A percentile compares a stretch with the other conserved stretches of the same genome.
These are phyloP conservation scores for Diophrys sp. DNA, from an alignment of 73 alveolate species.

Conservation along the genomic window DNA sequence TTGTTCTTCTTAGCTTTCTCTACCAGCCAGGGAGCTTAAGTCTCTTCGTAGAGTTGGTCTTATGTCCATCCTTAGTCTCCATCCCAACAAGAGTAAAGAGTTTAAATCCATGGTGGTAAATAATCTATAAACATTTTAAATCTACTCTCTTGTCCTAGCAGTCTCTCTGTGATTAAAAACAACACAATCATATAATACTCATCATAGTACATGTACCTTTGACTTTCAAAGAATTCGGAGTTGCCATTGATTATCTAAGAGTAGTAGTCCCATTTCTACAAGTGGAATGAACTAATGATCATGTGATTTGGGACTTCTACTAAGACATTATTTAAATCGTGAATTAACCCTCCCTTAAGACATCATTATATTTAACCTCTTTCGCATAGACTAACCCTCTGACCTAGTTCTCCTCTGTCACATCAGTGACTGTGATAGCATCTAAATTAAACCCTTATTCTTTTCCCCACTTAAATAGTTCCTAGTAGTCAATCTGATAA, in stretches of 20 bases:
- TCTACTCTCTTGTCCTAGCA: background rate
- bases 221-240: background rate
- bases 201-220: background rate
- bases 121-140: background rate
- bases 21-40: background rate
- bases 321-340: too few species aligned
- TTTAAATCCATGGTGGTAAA: background rate
- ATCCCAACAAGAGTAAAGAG: background rate
- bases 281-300: background rate
- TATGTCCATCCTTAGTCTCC: background rate
- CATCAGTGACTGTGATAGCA: background rate
- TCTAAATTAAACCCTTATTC: background rate
- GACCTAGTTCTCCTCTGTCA: background rate
- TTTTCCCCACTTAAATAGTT: background rate
- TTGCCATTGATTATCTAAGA: background rate
- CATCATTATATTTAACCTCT: constrained; percentile 5
- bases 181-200: background rate
- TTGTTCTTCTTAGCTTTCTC: background rate
- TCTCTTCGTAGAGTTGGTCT: background rate
- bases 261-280: background rate
- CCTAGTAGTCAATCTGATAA: background rate
- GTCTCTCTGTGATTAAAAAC: background rate
- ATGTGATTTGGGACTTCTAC: background rate
- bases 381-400: constrained; percentile 4
- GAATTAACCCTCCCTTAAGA: background rate